phyloP scores from a whole-genome alignment of 2,329 filamentous ascomycete species.

The Aaosphaeria arxii region DNA sequence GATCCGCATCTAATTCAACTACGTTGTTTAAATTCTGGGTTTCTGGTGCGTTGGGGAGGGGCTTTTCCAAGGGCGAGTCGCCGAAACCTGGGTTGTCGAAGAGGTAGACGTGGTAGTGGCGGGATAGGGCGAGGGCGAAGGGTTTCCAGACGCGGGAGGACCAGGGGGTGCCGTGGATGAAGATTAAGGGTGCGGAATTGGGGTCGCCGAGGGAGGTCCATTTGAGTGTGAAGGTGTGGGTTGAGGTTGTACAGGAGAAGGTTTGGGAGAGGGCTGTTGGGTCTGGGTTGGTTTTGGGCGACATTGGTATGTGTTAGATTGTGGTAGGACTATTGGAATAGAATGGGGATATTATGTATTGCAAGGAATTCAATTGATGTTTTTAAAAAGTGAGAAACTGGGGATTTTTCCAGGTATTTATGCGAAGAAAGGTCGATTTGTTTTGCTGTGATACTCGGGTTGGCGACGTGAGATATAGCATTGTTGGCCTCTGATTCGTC shows the following conservation, averaged over 20 bases:
- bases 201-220: constrained; percentile 11
- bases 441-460: neutral
- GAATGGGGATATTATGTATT: neutral
- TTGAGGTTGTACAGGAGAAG: constrained; percentile 10
- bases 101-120: constrained; percentile 14
- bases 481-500: too few species aligned
- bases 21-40: neutral
- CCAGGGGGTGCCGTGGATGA: constrained; percentile 23
- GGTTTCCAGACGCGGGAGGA: constrained; percentile 16
- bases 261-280: constrained; percentile 4
- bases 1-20: constrained; percentile 9
- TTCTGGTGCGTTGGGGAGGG: neutral
- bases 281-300: neutral
- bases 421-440: neutral
- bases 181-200: constrained; percentile 10
- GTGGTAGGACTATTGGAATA: neutral
- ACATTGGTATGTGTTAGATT: neutral
- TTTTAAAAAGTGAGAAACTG: too few species aligned
- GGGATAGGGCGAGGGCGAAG: constrained; percentile 12
- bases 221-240: constrained; percentile 12
- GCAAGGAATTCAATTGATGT: neutral
- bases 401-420: neutral
- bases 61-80: constrained; percentile 10
- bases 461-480: too few species aligned
- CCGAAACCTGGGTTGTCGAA: constrained; percentile 20